Evolutionary conservation across 306 rosid genomes (phyloP).

Genomic region (Sechiopsis laciniata): DNA sequence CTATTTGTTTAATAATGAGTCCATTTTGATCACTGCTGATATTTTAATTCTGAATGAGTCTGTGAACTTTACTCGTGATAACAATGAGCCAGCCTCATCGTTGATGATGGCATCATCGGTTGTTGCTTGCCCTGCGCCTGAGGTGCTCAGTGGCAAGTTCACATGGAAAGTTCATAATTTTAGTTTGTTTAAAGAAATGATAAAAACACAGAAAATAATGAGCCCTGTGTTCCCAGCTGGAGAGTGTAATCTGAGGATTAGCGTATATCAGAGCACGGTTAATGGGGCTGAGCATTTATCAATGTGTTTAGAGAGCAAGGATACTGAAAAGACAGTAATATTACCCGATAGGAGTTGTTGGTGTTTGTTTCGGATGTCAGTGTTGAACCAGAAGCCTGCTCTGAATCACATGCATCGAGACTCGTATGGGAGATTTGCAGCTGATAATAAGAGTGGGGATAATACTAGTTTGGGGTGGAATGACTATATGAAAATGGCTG

Average conservation of each 20-base stretch:
- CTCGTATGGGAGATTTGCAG: slow-evolving; percentile 91
- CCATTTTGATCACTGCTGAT: slow-evolving; percentile 87
- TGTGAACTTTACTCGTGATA: slow-evolving; percentile 75
- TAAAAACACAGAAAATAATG: slow-evolving; percentile 98
- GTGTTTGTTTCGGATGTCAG: slow-evolving; percentile 97
- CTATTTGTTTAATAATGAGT: slow-evolving; percentile 55
- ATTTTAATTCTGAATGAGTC: slow-evolving; percentile 86
- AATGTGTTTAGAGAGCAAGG: slow-evolving; percentile 99
- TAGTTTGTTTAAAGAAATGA: slow-evolving; percentile 86
- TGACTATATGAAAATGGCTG: slow-evolving; percentile 95
- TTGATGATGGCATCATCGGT: slow-evolving; percentile 42
- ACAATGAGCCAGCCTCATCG: slow-evolving; percentile 49
- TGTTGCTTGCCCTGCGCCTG: slow-evolving; percentile 58
- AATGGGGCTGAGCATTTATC: slow-evolving; percentile 84
- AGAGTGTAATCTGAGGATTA: slow-evolving; percentile 96
- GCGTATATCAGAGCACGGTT: slow-evolving; percentile 95
- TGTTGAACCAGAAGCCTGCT: slow-evolving; percentile 86
- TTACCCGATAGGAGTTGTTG: slow-evolving; percentile 94
- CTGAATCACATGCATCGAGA: slow-evolving; percentile 95
- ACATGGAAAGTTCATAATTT: slow-evolving; percentile 98
- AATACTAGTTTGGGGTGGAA: slow-evolving; percentile 99
- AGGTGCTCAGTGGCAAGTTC: slow-evolving; percentile 87
- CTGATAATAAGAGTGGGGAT: slow-evolving; percentile 96
- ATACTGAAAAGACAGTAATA: slow-evolving; percentile 71
- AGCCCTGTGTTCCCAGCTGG: slow-evolving; percentile 97